A percentile compares a stretch with the other conserved stretches of the same genome.
Evolutionary conservation across 345 rosid genomes (phyloP).

Genomic region (Gossypium thurberi): DNA sequence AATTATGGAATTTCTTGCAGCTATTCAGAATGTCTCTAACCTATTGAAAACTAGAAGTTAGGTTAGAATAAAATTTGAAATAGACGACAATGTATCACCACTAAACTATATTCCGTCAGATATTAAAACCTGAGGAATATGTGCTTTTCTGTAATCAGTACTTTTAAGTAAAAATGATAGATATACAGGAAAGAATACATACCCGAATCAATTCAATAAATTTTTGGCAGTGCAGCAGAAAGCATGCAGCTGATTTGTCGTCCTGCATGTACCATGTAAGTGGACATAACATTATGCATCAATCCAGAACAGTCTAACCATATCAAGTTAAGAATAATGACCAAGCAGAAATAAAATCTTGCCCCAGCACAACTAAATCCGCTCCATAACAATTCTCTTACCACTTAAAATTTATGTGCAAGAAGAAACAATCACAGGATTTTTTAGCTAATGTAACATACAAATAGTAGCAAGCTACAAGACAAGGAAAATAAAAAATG

Average conservation of each 20-base stretch:
- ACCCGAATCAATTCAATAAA: constrained; percentile 93
- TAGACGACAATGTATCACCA: neutral
- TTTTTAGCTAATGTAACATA: neutral
- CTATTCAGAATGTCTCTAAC: neutral
- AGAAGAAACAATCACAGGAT: neutral
- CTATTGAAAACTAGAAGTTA: neutral
- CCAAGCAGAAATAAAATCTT: neutral
- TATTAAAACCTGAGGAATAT: neutral
- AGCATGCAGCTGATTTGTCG: constrained; percentile 76
- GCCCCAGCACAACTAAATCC: neutral
- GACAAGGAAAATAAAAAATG: neutral
- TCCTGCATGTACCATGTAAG: constrained; percentile 48
- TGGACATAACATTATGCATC: constrained; percentile 10
- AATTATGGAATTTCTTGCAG: neutral
- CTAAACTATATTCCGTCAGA: neutral
- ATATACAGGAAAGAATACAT: constrained; percentile 17
- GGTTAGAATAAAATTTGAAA: neutral
- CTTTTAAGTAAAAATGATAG: neutral
- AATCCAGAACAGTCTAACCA: neutral
- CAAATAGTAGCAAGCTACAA: neutral
- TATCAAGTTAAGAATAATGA: neutral
- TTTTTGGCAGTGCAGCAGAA: constrained; percentile 82
- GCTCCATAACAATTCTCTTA: neutral
- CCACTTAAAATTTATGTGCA: neutral
- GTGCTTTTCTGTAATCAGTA: neutral